Conservation (phyloP, 2,329 filamentous ascomycete species). For the Ophiostoma populinum region DNA sequence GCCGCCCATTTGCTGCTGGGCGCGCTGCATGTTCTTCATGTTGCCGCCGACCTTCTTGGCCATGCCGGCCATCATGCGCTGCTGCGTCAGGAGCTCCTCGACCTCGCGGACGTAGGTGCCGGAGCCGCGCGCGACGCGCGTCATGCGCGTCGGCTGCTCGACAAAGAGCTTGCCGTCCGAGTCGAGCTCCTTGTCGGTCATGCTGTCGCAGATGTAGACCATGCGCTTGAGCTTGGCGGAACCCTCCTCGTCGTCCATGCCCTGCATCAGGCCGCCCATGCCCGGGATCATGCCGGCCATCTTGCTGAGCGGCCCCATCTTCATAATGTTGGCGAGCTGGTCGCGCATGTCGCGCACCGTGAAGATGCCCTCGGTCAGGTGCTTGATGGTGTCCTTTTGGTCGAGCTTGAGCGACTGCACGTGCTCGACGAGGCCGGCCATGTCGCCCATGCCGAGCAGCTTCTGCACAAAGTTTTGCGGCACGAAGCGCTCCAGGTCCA, state of each 20-base stretch:
- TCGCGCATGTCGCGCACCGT: slow-evolving; percentile 87
- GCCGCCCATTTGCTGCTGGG: slow-evolving; percentile 78
- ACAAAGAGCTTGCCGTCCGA: slow-evolving; percentile 88
- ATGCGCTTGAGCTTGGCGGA: slow-evolving; percentile 84
- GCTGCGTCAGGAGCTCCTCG: slow-evolving; percentile 88
- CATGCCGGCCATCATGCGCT: slow-evolving; percentile 98
- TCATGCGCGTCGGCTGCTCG: slow-evolving; percentile 85
- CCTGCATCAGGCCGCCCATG: slow-evolving; percentile 81
- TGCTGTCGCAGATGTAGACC: slow-evolving; percentile 97
- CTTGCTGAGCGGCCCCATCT: slow-evolving; percentile 94
- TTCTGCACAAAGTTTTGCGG: slow-evolving; percentile 90
- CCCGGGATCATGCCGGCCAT: slow-evolving; percentile 99
- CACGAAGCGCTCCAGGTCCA: slow-evolving; percentile 84
- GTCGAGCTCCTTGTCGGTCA: slow-evolving; percentile 93
- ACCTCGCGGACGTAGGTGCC: slow-evolving; percentile 86
- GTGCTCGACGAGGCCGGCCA: slow-evolving; percentile 87
- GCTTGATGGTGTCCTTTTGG: slow-evolving; percentile 98
- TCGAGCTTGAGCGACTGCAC: slow-evolving; percentile 90
- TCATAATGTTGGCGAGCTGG: slow-evolving; percentile 96
- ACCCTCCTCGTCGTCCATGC: slow-evolving; percentile 96
- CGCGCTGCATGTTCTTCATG: slow-evolving; percentile 94
- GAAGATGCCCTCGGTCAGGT: slow-evolving; percentile 93
- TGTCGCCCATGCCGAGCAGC: slow-evolving; percentile 91
- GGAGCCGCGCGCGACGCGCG: slow-evolving; percentile 76
- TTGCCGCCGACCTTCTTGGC: slow-evolving; percentile 96